Evolutionary conservation across 2,329 filamentous ascomycete species (phyloP).

Genomic region (Phialocephala subalpina): DNA sequence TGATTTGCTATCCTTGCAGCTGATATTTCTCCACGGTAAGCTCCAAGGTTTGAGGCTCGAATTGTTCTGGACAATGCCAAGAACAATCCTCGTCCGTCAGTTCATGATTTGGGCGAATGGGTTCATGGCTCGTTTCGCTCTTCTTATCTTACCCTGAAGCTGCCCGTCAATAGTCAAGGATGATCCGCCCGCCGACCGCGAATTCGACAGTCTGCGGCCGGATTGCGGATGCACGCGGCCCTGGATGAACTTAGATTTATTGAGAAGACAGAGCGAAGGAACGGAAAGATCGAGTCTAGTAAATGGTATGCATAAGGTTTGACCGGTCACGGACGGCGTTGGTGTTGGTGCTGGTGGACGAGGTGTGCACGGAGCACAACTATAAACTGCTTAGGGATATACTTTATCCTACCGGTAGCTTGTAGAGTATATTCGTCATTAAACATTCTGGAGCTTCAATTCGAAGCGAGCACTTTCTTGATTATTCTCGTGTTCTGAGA

Average conservation of each 20-base stretch:
- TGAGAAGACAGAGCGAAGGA: background rate
- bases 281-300: background rate
- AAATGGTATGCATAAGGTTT: slow-evolving; percentile 4
- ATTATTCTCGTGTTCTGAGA: slow-evolving; percentile 6
- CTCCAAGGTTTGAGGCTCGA: too few species aligned
- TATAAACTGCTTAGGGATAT: too few species aligned
- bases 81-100: background rate
- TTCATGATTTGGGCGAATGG: background rate
- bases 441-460: too few species aligned
- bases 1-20: background rate
- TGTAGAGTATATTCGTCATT: too few species aligned
- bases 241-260: background rate
- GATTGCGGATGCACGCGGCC: background rate
- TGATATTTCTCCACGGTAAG: background rate
- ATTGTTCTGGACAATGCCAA: background rate
- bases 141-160: slow-evolving; percentile 9
- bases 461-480: background rate
- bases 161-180: background rate
- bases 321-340: background rate
- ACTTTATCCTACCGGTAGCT: too few species aligned
- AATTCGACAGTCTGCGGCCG: background rate
- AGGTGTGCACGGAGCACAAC: background rate
- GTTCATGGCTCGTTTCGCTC: background rate
- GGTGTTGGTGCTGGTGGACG: background rate
- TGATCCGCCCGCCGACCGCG: too few species aligned